These are phyloP conservation scores for Lunularia cruciata DNA, from an alignment of 225 moss, liverwort and hornwort species.

Conservation along the genomic window DNA sequence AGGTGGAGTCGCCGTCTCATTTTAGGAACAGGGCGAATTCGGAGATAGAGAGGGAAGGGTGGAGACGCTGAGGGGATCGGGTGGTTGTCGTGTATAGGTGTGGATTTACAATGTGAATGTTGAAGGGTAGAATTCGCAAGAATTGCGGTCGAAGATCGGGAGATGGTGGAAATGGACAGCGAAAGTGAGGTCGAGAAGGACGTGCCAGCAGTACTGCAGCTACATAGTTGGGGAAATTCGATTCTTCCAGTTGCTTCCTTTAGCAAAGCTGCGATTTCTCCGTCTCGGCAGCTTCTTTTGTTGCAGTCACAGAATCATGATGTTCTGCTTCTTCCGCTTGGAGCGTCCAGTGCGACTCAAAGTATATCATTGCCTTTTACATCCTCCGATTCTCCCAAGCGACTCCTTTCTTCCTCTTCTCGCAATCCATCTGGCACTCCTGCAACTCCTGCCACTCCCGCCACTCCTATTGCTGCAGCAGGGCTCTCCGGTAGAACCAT, in stretches of 20 bases:
- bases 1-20: background rate
- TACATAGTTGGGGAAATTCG: slow-evolving; percentile 70
- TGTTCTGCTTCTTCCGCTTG: slow-evolving; percentile 63
- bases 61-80: background rate
- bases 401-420: slow-evolving; percentile 16
- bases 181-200: slow-evolving; percentile 39
- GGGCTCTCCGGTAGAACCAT: slow-evolving; percentile 7
- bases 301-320: slow-evolving; percentile 59
- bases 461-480: background rate
- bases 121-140: background rate
- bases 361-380: slow-evolving; percentile 5
- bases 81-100: background rate
- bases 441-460: slow-evolving; percentile 22
- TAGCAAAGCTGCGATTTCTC: slow-evolving; percentile 62
- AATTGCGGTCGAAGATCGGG: slow-evolving; percentile 1
- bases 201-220: slow-evolving; percentile 62
- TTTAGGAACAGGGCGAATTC: background rate
- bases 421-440: slow-evolving; percentile 20
- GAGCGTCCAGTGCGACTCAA: slow-evolving; percentile 27
- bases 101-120: slow-evolving; percentile 14
- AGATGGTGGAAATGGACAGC: slow-evolving; percentile 22
- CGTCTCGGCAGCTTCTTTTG: slow-evolving; percentile 68
- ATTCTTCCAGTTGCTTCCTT: slow-evolving; percentile 61
- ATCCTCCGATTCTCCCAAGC: slow-evolving; percentile 4
- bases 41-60: background rate